Evolutionary conservation across 768 basidiomycete species (phyloP).

Genomic region (Lentinula boryana): DNA sequence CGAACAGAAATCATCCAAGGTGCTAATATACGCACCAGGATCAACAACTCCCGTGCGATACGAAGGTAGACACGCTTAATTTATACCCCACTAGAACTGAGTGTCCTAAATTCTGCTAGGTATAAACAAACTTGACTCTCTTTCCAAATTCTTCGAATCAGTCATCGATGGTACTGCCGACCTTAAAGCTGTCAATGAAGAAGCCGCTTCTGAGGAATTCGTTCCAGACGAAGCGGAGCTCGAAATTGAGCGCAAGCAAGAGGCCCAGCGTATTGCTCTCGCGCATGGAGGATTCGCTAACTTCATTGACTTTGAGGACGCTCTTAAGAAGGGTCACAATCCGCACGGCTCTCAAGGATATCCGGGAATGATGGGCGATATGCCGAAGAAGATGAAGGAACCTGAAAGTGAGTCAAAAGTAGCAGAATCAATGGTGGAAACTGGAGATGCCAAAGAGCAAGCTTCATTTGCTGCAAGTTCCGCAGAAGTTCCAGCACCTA

Average conservation of each 20-base stretch:
- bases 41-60: conserved; percentile 54
- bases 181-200: conserved; percentile 35
- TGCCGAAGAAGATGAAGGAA: conserved; percentile 16
- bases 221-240: conserved; percentile 32
- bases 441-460: not conserved
- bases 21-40: conserved; percentile 64
- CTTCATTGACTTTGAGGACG: conserved; percentile 47
- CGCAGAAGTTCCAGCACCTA: not conserved
- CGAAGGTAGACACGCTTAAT: conserved; percentile 43
- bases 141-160: conserved; percentile 69
- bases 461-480: not conserved
- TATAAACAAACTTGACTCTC: conserved; percentile 63
- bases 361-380: conserved; percentile 33
- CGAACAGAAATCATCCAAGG: conserved; percentile 52
- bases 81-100: not conserved
- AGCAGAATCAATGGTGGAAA: not conserved
- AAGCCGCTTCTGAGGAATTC: conserved; percentile 34
- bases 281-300: conserved; percentile 45
- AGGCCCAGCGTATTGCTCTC: conserved; percentile 46
- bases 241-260: conserved; percentile 46
- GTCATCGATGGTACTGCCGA: conserved; percentile 64
- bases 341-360: conserved; percentile 41
- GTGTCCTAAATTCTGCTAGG: conserved; percentile 31
- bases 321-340: conserved; percentile 33
- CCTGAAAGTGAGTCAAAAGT: conserved; percentile 9